phyloP scores from a whole-genome alignment of 2,329 filamentous ascomycete species.

The Falciphora oryzae region DNA sequence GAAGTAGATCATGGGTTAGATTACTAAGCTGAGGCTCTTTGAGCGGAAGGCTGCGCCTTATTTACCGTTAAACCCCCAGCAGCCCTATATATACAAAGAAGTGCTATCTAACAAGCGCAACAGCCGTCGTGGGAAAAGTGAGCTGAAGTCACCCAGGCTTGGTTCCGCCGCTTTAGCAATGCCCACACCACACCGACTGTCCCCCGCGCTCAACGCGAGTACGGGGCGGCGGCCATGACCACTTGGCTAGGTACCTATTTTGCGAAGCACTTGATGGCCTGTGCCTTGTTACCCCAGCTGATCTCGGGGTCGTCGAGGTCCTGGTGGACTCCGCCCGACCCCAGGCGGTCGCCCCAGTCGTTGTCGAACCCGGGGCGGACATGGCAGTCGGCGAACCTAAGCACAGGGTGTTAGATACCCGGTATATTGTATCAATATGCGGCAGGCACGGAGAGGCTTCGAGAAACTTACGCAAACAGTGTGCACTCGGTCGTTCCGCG shows the following conservation, averaged over 20 bases:
- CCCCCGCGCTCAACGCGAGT: too few relatives aligned
- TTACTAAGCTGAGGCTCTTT: too few relatives aligned
- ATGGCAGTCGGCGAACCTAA: constrained; percentile 3
- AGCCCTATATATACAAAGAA: too few relatives aligned
- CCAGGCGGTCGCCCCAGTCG: constrained; percentile 8
- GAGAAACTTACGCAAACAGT: constrained; percentile 2
- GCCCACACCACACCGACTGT: too few relatives aligned
- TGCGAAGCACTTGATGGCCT: constrained; percentile 7
- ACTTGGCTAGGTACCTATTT: neutral
- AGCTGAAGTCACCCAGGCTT: too few relatives aligned
- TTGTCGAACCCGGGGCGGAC: neutral
- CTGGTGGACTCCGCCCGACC: neutral
- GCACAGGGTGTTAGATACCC: neutral
- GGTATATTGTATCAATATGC: too few relatives aligned
- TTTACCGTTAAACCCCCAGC: too few relatives aligned
- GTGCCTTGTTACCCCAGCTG: constrained; percentile 8
- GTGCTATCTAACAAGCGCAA: too few relatives aligned
- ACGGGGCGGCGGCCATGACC: neutral
- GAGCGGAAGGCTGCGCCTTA: too few relatives aligned
- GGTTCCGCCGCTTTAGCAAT: neutral
- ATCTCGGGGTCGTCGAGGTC: constrained; percentile 8
- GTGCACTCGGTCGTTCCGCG: constrained; percentile 1
- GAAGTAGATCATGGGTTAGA: too few relatives aligned
- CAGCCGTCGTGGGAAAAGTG: too few relatives aligned
- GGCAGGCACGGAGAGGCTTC: neutral